Evolutionary conservation across 352 stramenopile genomes (phyloP).

Genomic region (Thalassiosira hispida): DNA sequence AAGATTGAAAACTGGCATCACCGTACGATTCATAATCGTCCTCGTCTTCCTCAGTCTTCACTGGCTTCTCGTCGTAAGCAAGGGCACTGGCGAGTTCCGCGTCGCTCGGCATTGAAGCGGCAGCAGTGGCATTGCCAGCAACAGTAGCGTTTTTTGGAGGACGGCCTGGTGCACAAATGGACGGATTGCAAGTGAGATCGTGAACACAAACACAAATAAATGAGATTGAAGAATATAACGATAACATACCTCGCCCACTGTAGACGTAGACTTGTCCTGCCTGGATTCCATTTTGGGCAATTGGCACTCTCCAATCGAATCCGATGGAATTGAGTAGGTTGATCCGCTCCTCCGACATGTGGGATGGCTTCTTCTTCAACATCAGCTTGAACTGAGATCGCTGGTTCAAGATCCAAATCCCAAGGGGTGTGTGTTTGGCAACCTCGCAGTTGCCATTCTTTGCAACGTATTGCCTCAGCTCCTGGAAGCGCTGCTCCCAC

Average conservation of each 20-base stretch:
- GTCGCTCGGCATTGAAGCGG: conserved; percentile 16
- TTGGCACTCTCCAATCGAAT: conserved; percentile 33
- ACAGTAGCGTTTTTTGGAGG: not conserved
- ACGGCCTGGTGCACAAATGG: not conserved
- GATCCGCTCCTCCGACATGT: conserved; percentile 37
- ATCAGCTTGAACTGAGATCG: conserved; percentile 47
- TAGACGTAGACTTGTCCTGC: conserved; percentile 7
- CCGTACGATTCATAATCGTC: not conserved
- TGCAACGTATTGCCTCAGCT: conserved; percentile 29
- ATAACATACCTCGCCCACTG: conserved; percentile 5
- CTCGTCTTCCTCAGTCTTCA: conserved; percentile 3
- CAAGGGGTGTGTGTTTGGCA: conserved; percentile 39
- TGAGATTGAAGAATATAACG: not conserved
- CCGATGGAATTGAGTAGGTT: conserved; percentile 32
- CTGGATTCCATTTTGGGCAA: not conserved
- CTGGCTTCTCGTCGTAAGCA: conserved; percentile 6
- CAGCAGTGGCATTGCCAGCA: not conserved
- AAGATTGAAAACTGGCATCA: too few relatives aligned
- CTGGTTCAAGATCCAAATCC: conserved; percentile 48
- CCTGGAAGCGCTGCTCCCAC: conserved; percentile 33
- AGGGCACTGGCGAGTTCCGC: conserved; percentile 5
- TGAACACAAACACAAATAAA: not conserved
- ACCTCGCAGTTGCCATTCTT: conserved; percentile 44
- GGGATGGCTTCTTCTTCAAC: conserved; percentile 31
- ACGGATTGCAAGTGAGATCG: not conserved